phyloP scores from a whole-genome alignment of 208 protist genomes.

The Trypanosomatidae sp. region DNA sequence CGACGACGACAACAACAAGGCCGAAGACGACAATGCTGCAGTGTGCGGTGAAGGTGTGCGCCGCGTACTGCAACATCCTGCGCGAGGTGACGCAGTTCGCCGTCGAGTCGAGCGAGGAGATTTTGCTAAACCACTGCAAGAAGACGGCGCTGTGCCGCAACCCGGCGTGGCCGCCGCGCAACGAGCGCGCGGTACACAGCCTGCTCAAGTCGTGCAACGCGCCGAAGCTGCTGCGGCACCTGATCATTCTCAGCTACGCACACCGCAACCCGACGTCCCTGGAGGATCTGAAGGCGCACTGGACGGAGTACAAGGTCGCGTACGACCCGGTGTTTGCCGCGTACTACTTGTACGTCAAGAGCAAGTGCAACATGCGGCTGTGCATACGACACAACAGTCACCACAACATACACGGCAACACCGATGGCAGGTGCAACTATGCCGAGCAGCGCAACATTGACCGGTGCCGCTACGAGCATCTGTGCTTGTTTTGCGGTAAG shows the following conservation, averaged over 20 bases:
- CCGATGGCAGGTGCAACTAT: slow-evolving; percentile 56
- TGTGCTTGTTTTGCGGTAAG: slow-evolving; percentile 56
- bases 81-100: too few species aligned
- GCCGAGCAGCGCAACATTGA: slow-evolving; percentile 36
- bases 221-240: slow-evolving; percentile 41
- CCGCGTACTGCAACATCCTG: too few species aligned
- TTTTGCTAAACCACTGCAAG: slow-evolving; percentile 12
- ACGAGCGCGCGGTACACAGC: slow-evolving; percentile 14
- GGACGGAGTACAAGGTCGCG: slow-evolving; percentile 37
- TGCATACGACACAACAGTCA: slow-evolving; percentile 75
- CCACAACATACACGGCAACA: slow-evolving; percentile 22
- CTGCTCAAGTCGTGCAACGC: slow-evolving; percentile 20
- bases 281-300: slow-evolving; percentile 43
- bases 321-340: slow-evolving; percentile 51
- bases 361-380: slow-evolving; percentile 34
- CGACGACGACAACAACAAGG: too few species aligned
- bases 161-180: slow-evolving; percentile 28
- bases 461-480: slow-evolving; percentile 63
- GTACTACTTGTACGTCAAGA: slow-evolving; percentile 70
- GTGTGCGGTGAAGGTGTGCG: too few species aligned
- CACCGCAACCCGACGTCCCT: slow-evolving; percentile 27
- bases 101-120: too few species aligned
- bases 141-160: slow-evolving; percentile 8
- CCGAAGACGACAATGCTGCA: too few species aligned
- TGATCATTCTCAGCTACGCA: slow-evolving; percentile 44